Conservation (phyloP, 495 filamentous ascomycete genomes). For the Aspergillus ellipticus region DNA sequence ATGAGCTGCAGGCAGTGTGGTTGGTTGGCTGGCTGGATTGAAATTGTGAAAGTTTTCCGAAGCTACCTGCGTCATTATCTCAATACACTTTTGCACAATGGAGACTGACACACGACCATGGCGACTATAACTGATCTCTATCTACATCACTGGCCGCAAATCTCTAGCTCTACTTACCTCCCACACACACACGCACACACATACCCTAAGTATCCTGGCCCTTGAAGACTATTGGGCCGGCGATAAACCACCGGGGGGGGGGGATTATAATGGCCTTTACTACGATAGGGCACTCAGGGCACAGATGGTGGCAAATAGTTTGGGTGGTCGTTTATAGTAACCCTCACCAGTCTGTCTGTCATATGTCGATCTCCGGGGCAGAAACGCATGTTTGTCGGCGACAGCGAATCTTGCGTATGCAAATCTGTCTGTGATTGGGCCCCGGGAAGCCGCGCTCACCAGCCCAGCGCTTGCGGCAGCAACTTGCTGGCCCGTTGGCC, state of each 20-base stretch:
- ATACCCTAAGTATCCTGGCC: background rate
- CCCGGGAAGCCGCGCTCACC: background rate
- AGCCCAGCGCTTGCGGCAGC: background rate
- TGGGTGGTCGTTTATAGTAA: background rate
- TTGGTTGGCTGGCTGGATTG: no score
- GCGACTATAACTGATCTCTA: background rate
- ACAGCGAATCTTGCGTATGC: background rate
- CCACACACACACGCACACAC: background rate
- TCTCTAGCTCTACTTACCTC: background rate
- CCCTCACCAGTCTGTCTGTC: background rate
- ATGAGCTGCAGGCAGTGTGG: background rate
- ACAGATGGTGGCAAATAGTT: background rate
- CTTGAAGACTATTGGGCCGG: no score
- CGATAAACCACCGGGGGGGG: no score
- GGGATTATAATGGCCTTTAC: no score
- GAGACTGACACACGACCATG: background rate
- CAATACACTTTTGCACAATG: background rate
- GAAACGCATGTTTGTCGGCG: background rate
- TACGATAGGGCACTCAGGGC: no score
- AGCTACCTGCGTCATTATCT: background rate
- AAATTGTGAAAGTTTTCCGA: background rate
- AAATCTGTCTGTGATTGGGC: background rate
- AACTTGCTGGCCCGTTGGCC: background rate
- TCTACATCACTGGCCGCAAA: background rate
- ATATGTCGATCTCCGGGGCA: background rate